Evolutionary conservation across 805 yeast genomes (phyloP).

Genomic region (Hanseniaspora lindneri): DNA sequence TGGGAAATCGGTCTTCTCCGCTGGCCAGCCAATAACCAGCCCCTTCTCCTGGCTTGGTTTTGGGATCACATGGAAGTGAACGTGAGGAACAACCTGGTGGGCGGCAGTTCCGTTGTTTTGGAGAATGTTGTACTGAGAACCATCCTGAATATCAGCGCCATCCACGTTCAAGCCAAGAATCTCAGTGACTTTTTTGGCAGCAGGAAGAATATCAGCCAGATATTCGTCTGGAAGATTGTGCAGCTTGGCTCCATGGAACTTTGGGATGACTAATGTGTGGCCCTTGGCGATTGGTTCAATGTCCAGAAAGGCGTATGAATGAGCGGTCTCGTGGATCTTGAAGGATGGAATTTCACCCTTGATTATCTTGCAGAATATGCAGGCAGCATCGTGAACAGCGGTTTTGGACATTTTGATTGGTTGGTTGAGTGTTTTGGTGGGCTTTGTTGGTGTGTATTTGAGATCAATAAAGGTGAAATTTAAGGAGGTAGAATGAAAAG

Average conservation of each 20-base stretch:
- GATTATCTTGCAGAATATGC: constrained; percentile 89
- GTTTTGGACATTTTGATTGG: constrained; percentile 19
- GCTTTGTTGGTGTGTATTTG: too few relatives aligned
- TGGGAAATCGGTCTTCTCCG: constrained; percentile 62
- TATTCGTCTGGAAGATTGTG: constrained; percentile 90
- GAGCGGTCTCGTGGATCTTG: constrained; percentile 77
- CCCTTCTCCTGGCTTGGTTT: constrained; percentile 66
- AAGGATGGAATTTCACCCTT: constrained; percentile 92
- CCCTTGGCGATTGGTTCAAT: constrained; percentile 87
- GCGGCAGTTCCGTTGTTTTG: constrained; percentile 94
- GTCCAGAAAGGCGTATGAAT: constrained; percentile 74
- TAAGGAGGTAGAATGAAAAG: too few relatives aligned
- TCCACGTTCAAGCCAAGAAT: constrained; percentile 55
- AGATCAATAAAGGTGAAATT: too few relatives aligned
- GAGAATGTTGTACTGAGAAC: constrained; percentile 71
- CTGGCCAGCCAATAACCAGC: constrained; percentile 89
- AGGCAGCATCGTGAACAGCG: constrained; percentile 39
- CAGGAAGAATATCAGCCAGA: constrained; percentile 73
- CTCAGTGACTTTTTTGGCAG: constrained; percentile 72
- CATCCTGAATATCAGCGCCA: constrained; percentile 46
- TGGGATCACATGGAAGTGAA: constrained; percentile 93
- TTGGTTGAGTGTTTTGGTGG: too few relatives aligned
- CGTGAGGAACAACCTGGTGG: constrained; percentile 91
- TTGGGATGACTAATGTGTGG: constrained; percentile 83
- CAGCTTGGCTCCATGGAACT: constrained; percentile 82